Conservation (phyloP, 768 basidiomycete genomes). For the button mushroom (Agaricus bisporus) region DNA sequence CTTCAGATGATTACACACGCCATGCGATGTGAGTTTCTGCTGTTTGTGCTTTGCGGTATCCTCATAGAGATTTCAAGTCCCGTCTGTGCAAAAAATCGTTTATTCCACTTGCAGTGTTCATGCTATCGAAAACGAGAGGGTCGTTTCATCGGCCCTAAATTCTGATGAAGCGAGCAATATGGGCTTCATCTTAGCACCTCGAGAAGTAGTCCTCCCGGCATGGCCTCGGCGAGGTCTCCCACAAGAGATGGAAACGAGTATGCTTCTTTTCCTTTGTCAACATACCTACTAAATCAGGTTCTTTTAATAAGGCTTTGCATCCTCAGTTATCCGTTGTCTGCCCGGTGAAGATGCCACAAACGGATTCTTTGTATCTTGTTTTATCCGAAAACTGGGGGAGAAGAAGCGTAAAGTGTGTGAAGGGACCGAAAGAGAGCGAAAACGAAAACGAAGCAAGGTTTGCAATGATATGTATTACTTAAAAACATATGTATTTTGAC, state of each 20-base stretch:
- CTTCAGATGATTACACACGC: constrained; percentile 89
- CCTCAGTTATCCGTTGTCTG: constrained; percentile 63
- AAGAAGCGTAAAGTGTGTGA: constrained; percentile 23
- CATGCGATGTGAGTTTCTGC: constrained; percentile 70
- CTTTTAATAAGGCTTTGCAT: constrained; percentile 40
- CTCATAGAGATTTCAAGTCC: constrained; percentile 43
- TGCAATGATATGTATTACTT: neutral
- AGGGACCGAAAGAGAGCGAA: constrained; percentile 18
- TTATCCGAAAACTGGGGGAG: constrained; percentile 36
- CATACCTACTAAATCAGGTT: neutral
- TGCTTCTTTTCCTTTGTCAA: constrained; percentile 26
- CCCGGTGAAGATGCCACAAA: constrained; percentile 86
- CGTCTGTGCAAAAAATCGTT: constrained; percentile 72
- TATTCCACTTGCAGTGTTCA: constrained; percentile 99
- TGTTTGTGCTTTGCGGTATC: neutral
- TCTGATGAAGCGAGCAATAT: constrained; percentile 60
- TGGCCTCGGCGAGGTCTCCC: constrained; percentile 80
- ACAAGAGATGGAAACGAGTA: constrained; percentile 51
- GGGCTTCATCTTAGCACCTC: constrained; percentile 65
- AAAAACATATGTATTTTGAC: constrained; percentile 10
- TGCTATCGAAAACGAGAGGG: constrained; percentile 87
- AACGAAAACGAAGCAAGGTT: neutral
- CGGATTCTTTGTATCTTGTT: constrained; percentile 98
- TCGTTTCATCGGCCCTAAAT: constrained; percentile 67
- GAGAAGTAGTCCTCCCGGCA: constrained; percentile 59